Base-by-base conservation (phyloP, 768 basidiomycete genomes). In the Pholiota molesta region DNA sequence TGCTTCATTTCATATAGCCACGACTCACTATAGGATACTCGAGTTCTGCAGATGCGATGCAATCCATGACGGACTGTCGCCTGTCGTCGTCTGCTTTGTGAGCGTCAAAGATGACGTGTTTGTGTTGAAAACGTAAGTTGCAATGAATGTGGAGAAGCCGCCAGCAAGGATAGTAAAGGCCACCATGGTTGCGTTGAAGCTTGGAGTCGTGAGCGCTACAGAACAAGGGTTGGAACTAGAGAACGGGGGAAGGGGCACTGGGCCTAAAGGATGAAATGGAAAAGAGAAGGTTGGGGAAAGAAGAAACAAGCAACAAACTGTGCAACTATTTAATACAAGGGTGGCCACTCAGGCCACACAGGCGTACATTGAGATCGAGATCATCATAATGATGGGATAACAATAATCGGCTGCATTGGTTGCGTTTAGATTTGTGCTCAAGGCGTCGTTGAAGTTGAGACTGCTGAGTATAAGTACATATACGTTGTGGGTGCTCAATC, bases 1-100 rank as follows among this genome's bases (percentile, higher is more conserved):
- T 37, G 26, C 42, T 26, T 23, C 13, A 23, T 40, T 35, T 28
- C 35, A 14, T 61, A 47, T 14, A 8, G 9, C 17, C 39, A 10
- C 6, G 14, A 23, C 85, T 52, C 62, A 88, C 87, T 88, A 88
- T 56, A 88, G 75, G 35, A 89, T 80, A 61, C 79, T 86, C 29
- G 75, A 73, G 70, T 88, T 84, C 44, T 77, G 77, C 0, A 81
- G 82, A 62, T 86, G 81, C 16, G 77, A 78, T 0, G 75, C 77
- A 33, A 89, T 84, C 87, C 87, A 88, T 0, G 86, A 85, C 1
- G 84, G 79, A 66, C 83, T 86, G 5, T 65, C 69, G 1, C 82
- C 83, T 0, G 82, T 81, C 10, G 78, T 77, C 5, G 74, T 78
- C 66, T 82, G 76, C 60, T 78, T 72, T 33, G 79, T 64, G 54